Conservation (phyloP, 139 green algal genomes). For the Parachlorella kessleri region DNA sequence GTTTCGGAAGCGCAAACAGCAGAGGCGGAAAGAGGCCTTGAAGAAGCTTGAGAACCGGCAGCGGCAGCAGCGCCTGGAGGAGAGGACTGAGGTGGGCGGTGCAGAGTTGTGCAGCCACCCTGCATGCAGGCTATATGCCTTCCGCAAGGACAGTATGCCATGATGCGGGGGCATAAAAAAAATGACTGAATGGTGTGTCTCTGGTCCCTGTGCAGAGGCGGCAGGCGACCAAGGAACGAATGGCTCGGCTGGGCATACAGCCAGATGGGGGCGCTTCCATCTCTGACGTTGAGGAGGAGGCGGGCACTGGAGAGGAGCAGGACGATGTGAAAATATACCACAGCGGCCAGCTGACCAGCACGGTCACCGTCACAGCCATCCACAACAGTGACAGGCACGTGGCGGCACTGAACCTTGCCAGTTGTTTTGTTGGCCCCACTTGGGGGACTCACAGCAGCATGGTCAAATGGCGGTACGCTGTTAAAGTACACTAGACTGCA, state of each 20-base stretch:
- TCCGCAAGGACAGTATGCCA: not conserved
- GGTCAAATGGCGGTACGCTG: too few relatives aligned
- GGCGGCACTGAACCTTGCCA: too few relatives aligned
- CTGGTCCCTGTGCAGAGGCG: conserved; percentile 40
- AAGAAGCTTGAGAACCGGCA: conserved; percentile 55
- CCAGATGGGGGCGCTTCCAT: not conserved
- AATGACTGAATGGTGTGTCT: not conserved
- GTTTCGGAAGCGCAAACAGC: conserved; percentile 73
- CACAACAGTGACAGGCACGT: conserved; percentile 29
- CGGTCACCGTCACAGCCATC: conserved; percentile 39
- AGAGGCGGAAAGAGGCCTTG: conserved; percentile 63
- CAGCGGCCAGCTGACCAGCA: conserved; percentile 19
- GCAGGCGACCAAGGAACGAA: conserved; percentile 5
- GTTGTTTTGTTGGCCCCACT: too few relatives aligned
- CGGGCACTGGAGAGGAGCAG: not conserved
- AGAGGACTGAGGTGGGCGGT: conserved; percentile 54
- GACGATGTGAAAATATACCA: conserved; percentile 45
- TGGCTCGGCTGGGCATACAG: not conserved
- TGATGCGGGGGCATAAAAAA: not conserved
- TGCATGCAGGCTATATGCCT: too few relatives aligned
- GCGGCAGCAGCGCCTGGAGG: conserved; percentile 49
- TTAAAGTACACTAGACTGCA: too few relatives aligned
- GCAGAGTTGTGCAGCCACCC: not conserved
- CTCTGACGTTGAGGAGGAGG: not conserved
- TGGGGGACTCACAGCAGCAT: too few relatives aligned